Evolutionary conservation across 2,329 filamentous ascomycete species (phyloP), one percentile per base, ranked within the genome.

Genomic region (Fusarium ramigenum): DNA sequence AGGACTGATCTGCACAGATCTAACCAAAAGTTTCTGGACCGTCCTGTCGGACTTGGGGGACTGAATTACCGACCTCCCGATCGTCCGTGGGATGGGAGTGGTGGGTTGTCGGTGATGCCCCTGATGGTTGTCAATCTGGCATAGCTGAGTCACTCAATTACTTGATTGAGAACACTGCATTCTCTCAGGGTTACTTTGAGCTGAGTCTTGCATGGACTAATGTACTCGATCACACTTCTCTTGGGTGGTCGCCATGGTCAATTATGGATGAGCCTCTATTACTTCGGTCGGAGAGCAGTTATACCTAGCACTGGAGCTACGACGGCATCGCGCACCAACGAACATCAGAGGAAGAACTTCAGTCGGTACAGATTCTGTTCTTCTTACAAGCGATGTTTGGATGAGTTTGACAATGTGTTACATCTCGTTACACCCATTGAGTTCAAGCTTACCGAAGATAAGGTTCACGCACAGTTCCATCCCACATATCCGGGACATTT

Each of bases 1-100:
- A 10, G 42, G 49, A 39, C 34, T 36, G 71, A 74, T 75, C 72
- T 57, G 34, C 72, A 63, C 7, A 19, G n/a, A 8, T 9, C 19
- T 34, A 14, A 6, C 50, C 53, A 34, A 19, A 56, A 15, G 0
- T 0, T 4, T 10, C 10, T 7, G 0, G 12, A 18, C 8, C 7
- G 7, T 42, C 3, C 15, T 18, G 21, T 44, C 11, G 28, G 37
- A 39, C 21, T 23, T 23, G 9, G 6, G 5, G n/a, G 53, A 16
- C 37, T 34, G 57, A 49, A 36, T 18, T 32, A 23, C 46, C 61
- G 47, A 46, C 53, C 34, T 53, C n/a, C 18, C 49, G 46, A 50
- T 50, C 56, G 46, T 50, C 64, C 34, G 56, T 56, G 43, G 34
- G 15, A 32, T 28, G 8, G 4, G 1, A 44, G 25, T 19, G 28